These are phyloP conservation scores for Marasmius tenuissimus DNA, from an alignment of 1,284 basidiomycete species.

Conservation along the genomic window DNA sequence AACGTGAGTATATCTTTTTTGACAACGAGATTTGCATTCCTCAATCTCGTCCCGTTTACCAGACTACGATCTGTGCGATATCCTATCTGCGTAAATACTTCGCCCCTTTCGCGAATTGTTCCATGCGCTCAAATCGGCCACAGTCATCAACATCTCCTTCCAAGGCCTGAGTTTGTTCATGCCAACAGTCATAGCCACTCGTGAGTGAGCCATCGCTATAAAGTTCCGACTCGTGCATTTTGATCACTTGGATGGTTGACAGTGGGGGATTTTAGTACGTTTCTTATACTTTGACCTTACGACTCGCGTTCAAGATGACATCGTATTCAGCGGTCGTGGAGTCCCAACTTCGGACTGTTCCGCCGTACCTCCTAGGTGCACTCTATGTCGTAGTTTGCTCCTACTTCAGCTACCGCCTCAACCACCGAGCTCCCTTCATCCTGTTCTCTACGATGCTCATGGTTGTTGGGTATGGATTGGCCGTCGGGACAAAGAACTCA, in stretches of 20 bases:
- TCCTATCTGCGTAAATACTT: slow-evolving; percentile 20
- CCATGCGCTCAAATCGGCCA: not conserved
- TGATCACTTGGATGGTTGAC: not conserved
- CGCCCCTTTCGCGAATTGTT: not conserved
- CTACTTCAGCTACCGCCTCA: slow-evolving; percentile 31
- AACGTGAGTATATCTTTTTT: slow-evolving; percentile 24
- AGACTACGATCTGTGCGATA: slow-evolving; percentile 32
- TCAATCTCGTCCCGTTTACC: not conserved
- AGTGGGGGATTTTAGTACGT: not conserved
- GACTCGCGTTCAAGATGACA: not conserved
- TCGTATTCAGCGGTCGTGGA: slow-evolving; percentile 31
- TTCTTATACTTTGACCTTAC: slow-evolving; percentile 17
- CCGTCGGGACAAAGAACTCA: slow-evolving; percentile 34
- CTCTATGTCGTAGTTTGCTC: slow-evolving; percentile 32
- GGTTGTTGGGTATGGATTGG: slow-evolving; percentile 37
- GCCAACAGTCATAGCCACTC: slow-evolving; percentile 39
- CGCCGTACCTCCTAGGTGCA: slow-evolving; percentile 35
- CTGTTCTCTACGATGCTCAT: slow-evolving; percentile 30
- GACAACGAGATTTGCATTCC: not conserved
- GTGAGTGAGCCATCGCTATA: slow-evolving; percentile 23
- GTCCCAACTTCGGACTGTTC: slow-evolving; percentile 40
- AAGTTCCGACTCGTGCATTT: not conserved
- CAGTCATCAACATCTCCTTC: slow-evolving; percentile 38
- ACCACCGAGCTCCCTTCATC: slow-evolving; percentile 31
- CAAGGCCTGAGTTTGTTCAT: slow-evolving; percentile 43